Percentiles rank a stretch among this genome's conserved stretches.
These are phyloP conservation scores for Plasmodium cynomolgi DNA, from an alignment of 169 alveolate species.

Conservation along the genomic window DNA sequence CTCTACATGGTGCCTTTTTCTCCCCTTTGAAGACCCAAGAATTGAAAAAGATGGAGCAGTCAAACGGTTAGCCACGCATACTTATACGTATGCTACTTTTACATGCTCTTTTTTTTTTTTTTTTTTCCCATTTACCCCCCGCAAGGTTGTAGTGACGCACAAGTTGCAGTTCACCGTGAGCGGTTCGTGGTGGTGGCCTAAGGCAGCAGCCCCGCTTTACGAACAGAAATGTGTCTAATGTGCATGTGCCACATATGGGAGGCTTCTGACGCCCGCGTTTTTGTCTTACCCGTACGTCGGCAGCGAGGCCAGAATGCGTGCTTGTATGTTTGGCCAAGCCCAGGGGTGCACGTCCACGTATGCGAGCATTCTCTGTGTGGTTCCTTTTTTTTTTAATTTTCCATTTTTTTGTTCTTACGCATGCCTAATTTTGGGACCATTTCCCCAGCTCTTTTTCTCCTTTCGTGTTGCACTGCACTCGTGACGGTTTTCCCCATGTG, in stretches of 20 bases:
- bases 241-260: neutral
- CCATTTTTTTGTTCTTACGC: neutral
- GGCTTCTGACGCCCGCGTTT: too few relatives aligned
- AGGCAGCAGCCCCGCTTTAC: neutral
- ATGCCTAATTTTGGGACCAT: neutral
- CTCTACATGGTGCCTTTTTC: neutral
- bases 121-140: neutral
- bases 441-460: neutral
- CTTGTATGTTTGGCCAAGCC: too few relatives aligned
- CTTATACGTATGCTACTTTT: neutral
- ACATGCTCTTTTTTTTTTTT: neutral
- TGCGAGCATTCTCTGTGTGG: neutral
- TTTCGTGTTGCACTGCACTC: neutral
- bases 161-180: neutral
- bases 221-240: neutral
- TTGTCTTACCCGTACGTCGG: too few relatives aligned
- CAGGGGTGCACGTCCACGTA: neutral
- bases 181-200: neutral
- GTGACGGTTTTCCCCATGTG: neutral
- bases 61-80: neutral
- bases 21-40: neutral
- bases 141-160: neutral
- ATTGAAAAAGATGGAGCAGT: neutral
- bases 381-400: neutral
- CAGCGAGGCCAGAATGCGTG: too few relatives aligned